phyloP scores from a whole-genome alignment of 75 land plant genomes.

The Larix kaempferi region DNA sequence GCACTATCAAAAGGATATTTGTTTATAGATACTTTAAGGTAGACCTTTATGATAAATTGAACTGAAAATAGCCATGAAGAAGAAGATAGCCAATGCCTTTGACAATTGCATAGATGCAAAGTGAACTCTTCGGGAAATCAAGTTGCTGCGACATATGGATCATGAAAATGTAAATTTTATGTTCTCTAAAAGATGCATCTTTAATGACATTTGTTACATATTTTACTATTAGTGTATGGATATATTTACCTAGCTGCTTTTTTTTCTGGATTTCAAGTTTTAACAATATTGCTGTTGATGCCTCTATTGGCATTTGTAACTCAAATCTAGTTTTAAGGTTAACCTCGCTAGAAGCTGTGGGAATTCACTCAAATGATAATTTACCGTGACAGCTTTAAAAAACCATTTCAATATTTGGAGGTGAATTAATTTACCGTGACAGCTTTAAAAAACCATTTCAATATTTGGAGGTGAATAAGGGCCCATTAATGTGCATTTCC shows the following conservation, averaged over 20 bases:
- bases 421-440: too few species aligned
- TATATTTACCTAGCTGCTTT: not conserved
- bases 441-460: too few species aligned
- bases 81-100: constrained; percentile 83
- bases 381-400: not conserved
- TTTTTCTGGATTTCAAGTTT: not conserved
- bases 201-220: not conserved
- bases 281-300: not conserved
- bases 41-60: not conserved
- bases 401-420: not conserved
- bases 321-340: too few species aligned
- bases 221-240: not conserved
- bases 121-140: constrained; percentile 80
- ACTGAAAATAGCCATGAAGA: constrained; percentile 47
- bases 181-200: not conserved
- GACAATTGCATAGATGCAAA: constrained; percentile 84
- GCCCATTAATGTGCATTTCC: not conserved
- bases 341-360: not conserved
- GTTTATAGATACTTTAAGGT: not conserved
- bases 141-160: constrained; percentile 71
- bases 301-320: not conserved
- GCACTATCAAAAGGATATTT: not conserved
- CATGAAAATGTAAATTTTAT: constrained; percentile 62
- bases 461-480: too few species aligned
- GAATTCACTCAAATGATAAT: not conserved